phyloP scores from a whole-genome alignment of 2,329 filamentous ascomycete species.

The Fusarium algeriense region DNA sequence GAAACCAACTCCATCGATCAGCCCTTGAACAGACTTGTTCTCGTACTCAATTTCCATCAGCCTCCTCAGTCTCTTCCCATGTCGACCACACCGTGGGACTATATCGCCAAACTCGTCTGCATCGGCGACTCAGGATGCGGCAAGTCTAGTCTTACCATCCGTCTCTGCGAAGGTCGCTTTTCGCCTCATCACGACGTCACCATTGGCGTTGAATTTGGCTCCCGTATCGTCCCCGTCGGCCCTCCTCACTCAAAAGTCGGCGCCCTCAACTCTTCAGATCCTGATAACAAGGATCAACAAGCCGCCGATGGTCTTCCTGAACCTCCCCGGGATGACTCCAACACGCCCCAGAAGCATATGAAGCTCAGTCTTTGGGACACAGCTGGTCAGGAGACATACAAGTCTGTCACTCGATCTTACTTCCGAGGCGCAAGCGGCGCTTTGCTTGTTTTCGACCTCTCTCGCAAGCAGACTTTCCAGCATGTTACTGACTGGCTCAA shows the following conservation, averaged over 20 bases:
- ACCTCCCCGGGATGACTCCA: constrained; percentile 59
- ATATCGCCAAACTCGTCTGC: constrained; percentile 98
- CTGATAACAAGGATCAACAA: constrained; percentile 24
- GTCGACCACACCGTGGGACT: constrained; percentile 87
- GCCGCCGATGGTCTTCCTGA: constrained; percentile 62
- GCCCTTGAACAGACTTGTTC: constrained; percentile 3
- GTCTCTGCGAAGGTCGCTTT: constrained; percentile 96
- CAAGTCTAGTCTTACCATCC: constrained; percentile 93
- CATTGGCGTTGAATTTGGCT: constrained; percentile 96
- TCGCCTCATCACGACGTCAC: constrained; percentile 95
- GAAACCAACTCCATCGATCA: constrained; percentile 6
- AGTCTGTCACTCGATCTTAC: constrained; percentile 93
- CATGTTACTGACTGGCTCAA: constrained; percentile 94
- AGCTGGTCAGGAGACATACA: constrained; percentile 97
- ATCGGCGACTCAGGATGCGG: constrained; percentile 97
- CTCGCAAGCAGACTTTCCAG: constrained; percentile 83
- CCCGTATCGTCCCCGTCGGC: constrained; percentile 89
- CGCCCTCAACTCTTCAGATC: constrained; percentile 41
- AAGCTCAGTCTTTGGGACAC: constrained; percentile 96
- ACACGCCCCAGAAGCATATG: constrained; percentile 78
- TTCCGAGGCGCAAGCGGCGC: constrained; percentile 81
- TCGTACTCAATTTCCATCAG: constrained; percentile 10
- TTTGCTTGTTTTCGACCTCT: constrained; percentile 95
- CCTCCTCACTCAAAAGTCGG: constrained; percentile 74
- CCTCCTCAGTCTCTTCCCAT: constrained; percentile 53